Percentiles rank a stretch among this genome's conserved stretches.
Evolutionary conservation across 176 grass and related monocot genomes (phyloP).

Genomic region (Chrysopogon serrulatus): DNA sequence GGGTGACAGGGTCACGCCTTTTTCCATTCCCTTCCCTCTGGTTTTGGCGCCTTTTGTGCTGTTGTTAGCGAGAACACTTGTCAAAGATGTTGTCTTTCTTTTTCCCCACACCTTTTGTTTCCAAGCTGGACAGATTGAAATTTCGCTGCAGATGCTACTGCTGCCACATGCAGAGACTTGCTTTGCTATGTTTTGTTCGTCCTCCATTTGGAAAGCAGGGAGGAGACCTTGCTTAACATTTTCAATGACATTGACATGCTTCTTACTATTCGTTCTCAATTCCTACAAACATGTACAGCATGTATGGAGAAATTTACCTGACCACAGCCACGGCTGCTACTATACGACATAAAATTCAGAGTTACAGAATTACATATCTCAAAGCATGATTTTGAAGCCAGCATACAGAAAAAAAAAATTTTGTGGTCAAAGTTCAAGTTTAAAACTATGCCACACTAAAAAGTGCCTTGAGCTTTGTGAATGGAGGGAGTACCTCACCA

Average conservation of each 20-base stretch:
- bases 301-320: not conserved
- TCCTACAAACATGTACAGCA: not conserved
- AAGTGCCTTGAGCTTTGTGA: not conserved
- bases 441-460: not conserved
- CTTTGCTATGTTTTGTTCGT: not conserved
- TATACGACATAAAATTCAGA: too few species aligned
- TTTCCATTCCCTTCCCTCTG: not conserved
- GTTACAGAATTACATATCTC: not conserved
- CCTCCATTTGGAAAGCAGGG: not conserved
- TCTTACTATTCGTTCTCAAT: not conserved
- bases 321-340: not conserved
- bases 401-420: not conserved
- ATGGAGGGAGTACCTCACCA: too few species aligned
- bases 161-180: not conserved
- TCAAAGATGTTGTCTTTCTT: not conserved
- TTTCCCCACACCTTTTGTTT: not conserved
- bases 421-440: not conserved
- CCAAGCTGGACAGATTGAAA: not conserved
- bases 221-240: not conserved
- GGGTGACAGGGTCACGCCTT: not conserved
- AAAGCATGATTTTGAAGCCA: not conserved
- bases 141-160: not conserved
- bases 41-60: not conserved
- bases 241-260: conserved; percentile 14
- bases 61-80: not conserved